phyloP scores from a whole-genome alignment of 495 filamentous ascomycete species.

The Delitschia confertaspora region DNA sequence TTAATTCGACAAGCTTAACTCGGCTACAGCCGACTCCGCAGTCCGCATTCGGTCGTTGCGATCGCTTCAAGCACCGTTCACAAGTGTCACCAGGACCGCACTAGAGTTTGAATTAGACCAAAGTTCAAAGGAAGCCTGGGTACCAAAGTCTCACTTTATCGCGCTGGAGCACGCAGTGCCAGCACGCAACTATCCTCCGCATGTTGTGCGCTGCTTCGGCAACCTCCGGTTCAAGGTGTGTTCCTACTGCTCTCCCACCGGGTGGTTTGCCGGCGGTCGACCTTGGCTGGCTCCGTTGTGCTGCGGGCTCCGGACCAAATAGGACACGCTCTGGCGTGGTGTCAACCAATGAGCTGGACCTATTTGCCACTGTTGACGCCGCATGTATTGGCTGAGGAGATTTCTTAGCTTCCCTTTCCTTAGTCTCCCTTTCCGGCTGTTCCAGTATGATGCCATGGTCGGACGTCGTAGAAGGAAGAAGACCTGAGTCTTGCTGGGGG shows the following conservation, averaged over 20 bases:
- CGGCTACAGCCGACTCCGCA: constrained; percentile 30
- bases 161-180: constrained; percentile 33
- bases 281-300: too few relatives aligned
- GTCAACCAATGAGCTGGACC: too few relatives aligned
- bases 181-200: constrained; percentile 32
- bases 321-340: too few relatives aligned
- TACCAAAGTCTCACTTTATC: constrained; percentile 28
- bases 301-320: too few relatives aligned
- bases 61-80: constrained; percentile 28
- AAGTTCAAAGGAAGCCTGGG: not conserved
- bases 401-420: too few relatives aligned
- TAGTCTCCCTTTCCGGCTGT: too few relatives aligned
- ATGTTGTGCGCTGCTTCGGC: constrained; percentile 29
- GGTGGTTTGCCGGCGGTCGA: too few relatives aligned
- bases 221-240: constrained; percentile 23
- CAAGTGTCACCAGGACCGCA: constrained; percentile 31
- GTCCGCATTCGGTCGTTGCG: constrained; percentile 24
- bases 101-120: constrained; percentile 17
- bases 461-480: constrained; percentile 1
- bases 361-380: too few relatives aligned
- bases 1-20: constrained; percentile 29
- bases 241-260: constrained; percentile 25
- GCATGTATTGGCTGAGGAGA: too few relatives aligned
- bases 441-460: too few relatives aligned
- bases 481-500: constrained; percentile 11